phyloP scores from a whole-genome alignment of 371 early-diverging fungal genomes.

The Mortierella sp. region DNA sequence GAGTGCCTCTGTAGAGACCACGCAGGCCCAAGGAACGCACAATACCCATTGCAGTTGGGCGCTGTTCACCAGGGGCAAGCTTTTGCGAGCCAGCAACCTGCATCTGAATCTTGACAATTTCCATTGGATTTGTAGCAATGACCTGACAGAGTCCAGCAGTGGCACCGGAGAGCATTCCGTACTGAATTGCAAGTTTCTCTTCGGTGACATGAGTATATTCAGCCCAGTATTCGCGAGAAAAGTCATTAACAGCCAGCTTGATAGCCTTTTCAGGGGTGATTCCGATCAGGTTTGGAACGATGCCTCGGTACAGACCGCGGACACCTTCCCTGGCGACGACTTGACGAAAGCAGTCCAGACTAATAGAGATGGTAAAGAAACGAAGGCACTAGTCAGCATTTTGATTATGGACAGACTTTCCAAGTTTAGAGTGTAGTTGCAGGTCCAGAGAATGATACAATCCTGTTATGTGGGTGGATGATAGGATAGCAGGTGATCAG shows the following conservation, averaged over 20 bases:
- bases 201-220: slow-evolving; percentile 58
- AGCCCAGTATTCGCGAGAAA: slow-evolving; percentile 81
- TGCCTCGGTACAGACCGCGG: slow-evolving; percentile 84
- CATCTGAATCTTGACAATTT: slow-evolving; percentile 97
- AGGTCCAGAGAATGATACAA: too few species aligned
- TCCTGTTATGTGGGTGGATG: too few species aligned
- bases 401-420: not conserved
- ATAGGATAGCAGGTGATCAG: too few species aligned
- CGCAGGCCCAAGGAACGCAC: slow-evolving; percentile 93
- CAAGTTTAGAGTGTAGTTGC: too few species aligned
- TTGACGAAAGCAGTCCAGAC: slow-evolving; percentile 77
- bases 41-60: slow-evolving; percentile 88
- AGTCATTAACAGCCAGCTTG: slow-evolving; percentile 97
- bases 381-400: not conserved
- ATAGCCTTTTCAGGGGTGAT: slow-evolving; percentile 99
- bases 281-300: slow-evolving; percentile 78
- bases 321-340: slow-evolving; percentile 80
- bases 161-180: slow-evolving; percentile 92
- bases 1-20: slow-evolving; percentile 96
- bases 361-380: not conserved
- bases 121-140: slow-evolving; percentile 95
- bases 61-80: slow-evolving; percentile 66
- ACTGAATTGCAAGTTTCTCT: slow-evolving; percentile 77
- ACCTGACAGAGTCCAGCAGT: slow-evolving; percentile 96
- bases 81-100: slow-evolving; percentile 91